Base-by-base conservation (phyloP, 345 rosid genomes). In the Carallia brachiata region DNA sequence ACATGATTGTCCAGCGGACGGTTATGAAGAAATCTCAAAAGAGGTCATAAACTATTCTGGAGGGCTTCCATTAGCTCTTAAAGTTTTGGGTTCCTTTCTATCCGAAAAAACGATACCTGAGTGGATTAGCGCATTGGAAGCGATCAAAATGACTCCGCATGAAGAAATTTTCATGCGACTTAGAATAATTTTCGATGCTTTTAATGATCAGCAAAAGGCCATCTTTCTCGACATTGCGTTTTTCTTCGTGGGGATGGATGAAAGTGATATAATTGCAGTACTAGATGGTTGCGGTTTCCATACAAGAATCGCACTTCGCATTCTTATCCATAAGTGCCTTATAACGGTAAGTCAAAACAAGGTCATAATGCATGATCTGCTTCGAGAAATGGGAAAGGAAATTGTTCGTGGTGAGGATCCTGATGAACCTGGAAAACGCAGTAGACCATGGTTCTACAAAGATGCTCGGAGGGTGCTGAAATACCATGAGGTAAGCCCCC, bases 201-300 rank as follows among this genome's bases (percentile, higher is more conserved):
- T 73, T 10, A 62, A 73, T 6, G 36, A 16, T 16, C 28, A 40
- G 0, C 30, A 60, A 13, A 36, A 28, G 44, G 15, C 52, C 8
- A 23, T 73, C 23, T 73, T 73, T 10, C 72, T 73, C 12, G 63
- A 73, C 12, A 61, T 67, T 36, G 70, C 69, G 5, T 72, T 63
- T 37, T 44, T 72, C 52, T 72, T 47, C 2, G 31, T 57, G 7
- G 77, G 77, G 6, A 7, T 9, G 47, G 68, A 66, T n/a, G 27
- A 61, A 30, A 54, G 36, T 13, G 18, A 52, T n/a, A 30, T 39
- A 34, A n/a, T n/a, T 3, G 36, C 6, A 13, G 8, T 54, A 18
- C 70, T 55, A 5, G 62, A 67, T 18, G 50, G 32, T 27, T 74
- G 66, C 28, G 6, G 50, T 7, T 13, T 67, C 1, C 0, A 2